phyloP scores from a whole-genome alignment of 306 rosid genomes.

The Quercus cerris region DNA sequence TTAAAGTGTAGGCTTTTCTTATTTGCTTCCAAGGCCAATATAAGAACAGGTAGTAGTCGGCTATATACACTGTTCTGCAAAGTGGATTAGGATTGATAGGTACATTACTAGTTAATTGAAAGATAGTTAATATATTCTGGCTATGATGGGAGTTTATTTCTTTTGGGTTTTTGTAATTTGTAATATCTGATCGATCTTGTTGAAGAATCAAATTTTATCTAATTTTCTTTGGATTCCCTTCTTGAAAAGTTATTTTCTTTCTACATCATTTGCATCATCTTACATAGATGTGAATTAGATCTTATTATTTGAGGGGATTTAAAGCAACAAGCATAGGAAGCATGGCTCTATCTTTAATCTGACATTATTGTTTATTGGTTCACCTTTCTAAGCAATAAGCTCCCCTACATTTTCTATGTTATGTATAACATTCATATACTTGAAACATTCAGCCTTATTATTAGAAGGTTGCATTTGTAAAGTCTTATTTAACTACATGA shows the following conservation, averaged over 20 bases:
- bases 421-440: background rate
- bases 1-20: background rate
- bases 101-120: background rate
- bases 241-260: background rate
- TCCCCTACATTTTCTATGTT: background rate
- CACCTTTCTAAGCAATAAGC: background rate
- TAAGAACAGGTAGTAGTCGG: background rate
- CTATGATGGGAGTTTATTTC: background rate
- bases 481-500: background rate
- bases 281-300: background rate
- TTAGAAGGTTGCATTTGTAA: background rate
- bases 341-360: background rate
- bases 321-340: background rate
- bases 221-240: background rate
- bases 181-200: background rate
- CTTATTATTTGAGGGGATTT: background rate
- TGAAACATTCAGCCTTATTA: slow-evolving; percentile 1
- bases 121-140: background rate
- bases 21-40: background rate
- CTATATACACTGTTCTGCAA: background rate
- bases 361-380: background rate
- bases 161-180: background rate
- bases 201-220: background rate
- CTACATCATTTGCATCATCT: background rate
- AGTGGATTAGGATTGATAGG: background rate